Percentiles rank a stretch among this genome's conserved stretches.
Conservation (phyloP, 305 asterid genomes). For the Solanum hybrid region DNA sequence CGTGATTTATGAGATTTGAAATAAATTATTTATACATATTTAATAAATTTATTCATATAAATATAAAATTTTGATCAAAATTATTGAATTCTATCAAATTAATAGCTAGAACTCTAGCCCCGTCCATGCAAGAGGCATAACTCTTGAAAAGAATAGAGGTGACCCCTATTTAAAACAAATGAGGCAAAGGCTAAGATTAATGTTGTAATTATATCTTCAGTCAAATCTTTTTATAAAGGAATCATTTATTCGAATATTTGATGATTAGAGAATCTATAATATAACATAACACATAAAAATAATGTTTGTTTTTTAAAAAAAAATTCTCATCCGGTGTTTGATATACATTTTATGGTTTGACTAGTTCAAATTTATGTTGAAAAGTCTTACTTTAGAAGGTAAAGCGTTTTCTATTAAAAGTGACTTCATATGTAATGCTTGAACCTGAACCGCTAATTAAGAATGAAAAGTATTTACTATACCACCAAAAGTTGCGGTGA, state of each 20-base stretch:
- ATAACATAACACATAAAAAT: not conserved
- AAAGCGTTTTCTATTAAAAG: not conserved
- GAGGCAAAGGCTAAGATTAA: not conserved
- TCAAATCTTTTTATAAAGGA: not conserved
- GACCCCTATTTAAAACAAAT: not conserved
- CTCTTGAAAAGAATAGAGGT: not conserved
- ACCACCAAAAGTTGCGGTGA: not conserved
- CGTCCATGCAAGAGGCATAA: not conserved
- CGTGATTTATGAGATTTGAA: rapidly evolving
- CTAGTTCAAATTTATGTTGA: not conserved
- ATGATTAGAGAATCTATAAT: not conserved
- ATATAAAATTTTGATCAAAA: not conserved
- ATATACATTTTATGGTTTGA: not conserved
- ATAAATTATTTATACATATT: not conserved
- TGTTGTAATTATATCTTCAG: not conserved
- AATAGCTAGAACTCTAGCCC: not conserved
- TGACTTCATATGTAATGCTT: not conserved
- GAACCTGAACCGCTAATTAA: not conserved
- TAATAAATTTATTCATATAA: not conserved
- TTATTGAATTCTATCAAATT: not conserved
- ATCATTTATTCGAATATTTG: not conserved
- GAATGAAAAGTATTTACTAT: not conserved
- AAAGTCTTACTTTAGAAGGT: not conserved
- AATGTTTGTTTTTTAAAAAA: too few relatives aligned
- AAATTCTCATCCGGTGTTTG: not conserved